Evolutionary conservation across 2,329 filamentous ascomycete species (phyloP), one percentile per base, ranked within the genome.

Genomic region (Fusarium sp.): DNA sequence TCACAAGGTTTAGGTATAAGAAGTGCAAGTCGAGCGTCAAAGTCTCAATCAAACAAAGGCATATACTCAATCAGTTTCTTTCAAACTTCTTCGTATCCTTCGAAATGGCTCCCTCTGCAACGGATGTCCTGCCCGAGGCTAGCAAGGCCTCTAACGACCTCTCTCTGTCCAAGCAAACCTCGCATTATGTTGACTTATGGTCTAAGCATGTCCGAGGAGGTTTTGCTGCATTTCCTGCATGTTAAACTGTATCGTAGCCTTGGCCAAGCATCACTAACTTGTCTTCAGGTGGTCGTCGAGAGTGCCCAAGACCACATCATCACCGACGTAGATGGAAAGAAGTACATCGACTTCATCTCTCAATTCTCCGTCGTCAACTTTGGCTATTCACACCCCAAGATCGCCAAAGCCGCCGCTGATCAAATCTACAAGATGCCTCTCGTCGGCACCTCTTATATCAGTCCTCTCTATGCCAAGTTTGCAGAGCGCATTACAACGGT

Each of bases 341-440:
- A 62, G 25, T 65, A 65, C 49, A 65, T 65, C n/a, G 63, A 65
- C 59, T 62, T 62, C 18, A 62, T 65, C 33, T 54, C 53, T 3
- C 59, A 62, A 8, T 58, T 58, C 23, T 23, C 63, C 1, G 63
- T 65, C 31, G 36, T 65, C 16, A 65, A 62, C 33, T 62, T 62
- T 51, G 63, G 63, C 29, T 63, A 63, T 16, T 59, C 60, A 2
- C 46, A 66, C 29, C 63, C 55, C 2, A 59, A 50, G 16, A 63
- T 66, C 18, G 13, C 42, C 31, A 63, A 63, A 11, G 60, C 63
- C 1, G 60, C 50, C 1, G 34, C 50, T 10, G 60, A 66, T 11
- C 63, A 63, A 16, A 29, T 66, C 7, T 16, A 51, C 27, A 63
- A 66, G 46, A 42, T 66, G 46, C 54, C 63, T 0, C 53, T 65